A percentile compares a stretch with the other conserved stretches of the same genome.
These are phyloP conservation scores for Talaromyces funiculosus DNA, from an alignment of 2,329 filamentous ascomycete genomes.

Conservation along the genomic window DNA sequence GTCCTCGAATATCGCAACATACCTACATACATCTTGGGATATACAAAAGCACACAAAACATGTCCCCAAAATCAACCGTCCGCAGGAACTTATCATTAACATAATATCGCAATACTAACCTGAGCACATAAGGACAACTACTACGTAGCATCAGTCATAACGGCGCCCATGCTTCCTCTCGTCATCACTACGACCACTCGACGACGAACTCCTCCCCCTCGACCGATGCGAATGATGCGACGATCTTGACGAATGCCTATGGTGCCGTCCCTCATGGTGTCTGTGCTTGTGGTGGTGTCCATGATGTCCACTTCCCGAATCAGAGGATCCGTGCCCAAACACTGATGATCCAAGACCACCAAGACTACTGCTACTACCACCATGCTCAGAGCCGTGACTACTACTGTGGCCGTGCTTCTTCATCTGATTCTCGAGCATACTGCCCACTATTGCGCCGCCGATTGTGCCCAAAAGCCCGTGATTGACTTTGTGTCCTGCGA, in stretches of 20 bases:
- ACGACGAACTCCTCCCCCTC: neutral
- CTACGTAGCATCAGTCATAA: neutral
- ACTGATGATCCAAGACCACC: neutral
- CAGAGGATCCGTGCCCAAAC: neutral
- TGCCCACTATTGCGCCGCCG: slow-evolving; percentile 52
- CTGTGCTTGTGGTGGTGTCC: slow-evolving; percentile 14
- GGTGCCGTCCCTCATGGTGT: neutral
- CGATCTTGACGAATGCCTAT: neutral
- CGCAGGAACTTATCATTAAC: neutral
- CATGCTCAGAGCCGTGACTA: neutral
- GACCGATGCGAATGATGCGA: slow-evolving; percentile 7
- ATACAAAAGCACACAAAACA: neutral
- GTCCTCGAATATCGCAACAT: neutral
- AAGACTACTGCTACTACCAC: neutral
- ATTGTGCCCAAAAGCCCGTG: slow-evolving; percentile 55
- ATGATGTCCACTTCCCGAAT: slow-evolving; percentile 10
- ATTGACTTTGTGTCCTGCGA: slow-evolving; percentile 52
- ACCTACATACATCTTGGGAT: neutral
- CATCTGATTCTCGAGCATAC: slow-evolving; percentile 34
- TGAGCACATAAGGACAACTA: neutral
- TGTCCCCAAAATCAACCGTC: neutral
- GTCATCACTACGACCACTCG: neutral
- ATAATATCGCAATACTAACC: neutral
- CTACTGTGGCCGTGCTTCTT: slow-evolving; percentile 5
- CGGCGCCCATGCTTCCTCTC: neutral